Percentiles rank a stretch among this genome's conserved stretches.
Conservation (phyloP, 1,284 basidiomycete species). For the Ceratorhiza oryzae-sativae region DNA sequence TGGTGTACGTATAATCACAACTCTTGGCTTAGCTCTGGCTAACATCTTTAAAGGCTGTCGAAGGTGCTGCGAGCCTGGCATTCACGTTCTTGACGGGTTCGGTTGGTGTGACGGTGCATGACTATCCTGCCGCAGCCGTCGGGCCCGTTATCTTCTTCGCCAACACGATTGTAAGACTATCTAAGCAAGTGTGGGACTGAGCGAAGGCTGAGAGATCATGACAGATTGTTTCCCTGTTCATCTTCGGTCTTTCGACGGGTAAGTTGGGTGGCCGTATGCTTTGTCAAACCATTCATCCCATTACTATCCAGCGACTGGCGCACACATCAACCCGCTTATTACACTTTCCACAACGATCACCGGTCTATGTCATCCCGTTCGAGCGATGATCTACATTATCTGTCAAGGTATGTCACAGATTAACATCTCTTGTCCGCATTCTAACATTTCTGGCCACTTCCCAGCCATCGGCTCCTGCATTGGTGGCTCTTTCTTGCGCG, state of each 20-base stretch:
- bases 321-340: conserved; percentile 42
- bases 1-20: conserved; percentile 28
- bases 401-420: conserved; percentile 36
- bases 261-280: not conserved
- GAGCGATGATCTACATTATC: conserved; percentile 41
- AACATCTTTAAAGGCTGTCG: conserved; percentile 32
- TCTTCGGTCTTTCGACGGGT: conserved; percentile 41
- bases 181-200: too few species aligned
- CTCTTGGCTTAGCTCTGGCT: not conserved
- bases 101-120: conserved; percentile 39
- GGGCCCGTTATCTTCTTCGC: conserved; percentile 39
- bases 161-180: conserved; percentile 34
- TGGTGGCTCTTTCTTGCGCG: conserved; percentile 40
- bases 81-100: conserved; percentile 41
- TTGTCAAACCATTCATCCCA: not conserved
- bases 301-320: conserved; percentile 38
- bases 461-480: conserved; percentile 38
- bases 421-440: not conserved
- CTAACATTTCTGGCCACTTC: not conserved
- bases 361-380: conserved; percentile 40
- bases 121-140: conserved; percentile 38
- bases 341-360: conserved; percentile 41
- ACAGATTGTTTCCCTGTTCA: conserved; percentile 41
- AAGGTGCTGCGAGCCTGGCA: conserved; percentile 36
- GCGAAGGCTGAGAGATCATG: not conserved